Conservation (phyloP, 179 eudicot genomes). For the Actinidia chinensis region DNA sequence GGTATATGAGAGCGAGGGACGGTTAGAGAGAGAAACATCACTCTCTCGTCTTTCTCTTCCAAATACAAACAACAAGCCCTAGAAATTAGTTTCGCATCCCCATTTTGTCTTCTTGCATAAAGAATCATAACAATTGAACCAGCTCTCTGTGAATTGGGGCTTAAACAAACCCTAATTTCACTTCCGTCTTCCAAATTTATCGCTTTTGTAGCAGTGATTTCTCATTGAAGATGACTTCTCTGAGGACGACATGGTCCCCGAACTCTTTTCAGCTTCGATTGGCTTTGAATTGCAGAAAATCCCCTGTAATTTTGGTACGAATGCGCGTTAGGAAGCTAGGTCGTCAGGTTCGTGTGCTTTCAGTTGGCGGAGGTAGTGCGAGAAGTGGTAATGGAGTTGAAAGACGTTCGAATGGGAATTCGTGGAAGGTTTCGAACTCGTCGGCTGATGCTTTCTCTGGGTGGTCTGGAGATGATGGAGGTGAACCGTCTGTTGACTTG, state of each 20-base stretch:
- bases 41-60: too few species aligned
- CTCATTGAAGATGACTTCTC: conserved; percentile 33
- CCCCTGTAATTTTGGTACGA: conserved; percentile 27
- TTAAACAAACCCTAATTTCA: neutral
- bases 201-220: neutral
- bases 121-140: neutral
- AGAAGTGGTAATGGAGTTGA: too few species aligned
- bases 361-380: conserved; percentile 36
- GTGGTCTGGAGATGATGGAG: conserved; percentile 52
- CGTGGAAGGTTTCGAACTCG: conserved; percentile 36
- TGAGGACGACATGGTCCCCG: conserved; percentile 54
- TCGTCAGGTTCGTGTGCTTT: conserved; percentile 29
- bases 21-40: too few species aligned
- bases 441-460: conserved; percentile 50
- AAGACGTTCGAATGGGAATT: neutral
- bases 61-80: neutral
- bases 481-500: conserved; percentile 23
- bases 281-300: conserved; percentile 47
- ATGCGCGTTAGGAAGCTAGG: conserved; percentile 28
- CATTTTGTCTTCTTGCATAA: neutral
- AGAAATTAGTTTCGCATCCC: neutral
- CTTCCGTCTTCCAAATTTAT: neutral
- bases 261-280: conserved; percentile 71
- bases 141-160: neutral
- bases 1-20: too few species aligned